Base-by-base conservation (phyloP, 352 stramenopile species). In the Blastocystis sp. region DNA sequence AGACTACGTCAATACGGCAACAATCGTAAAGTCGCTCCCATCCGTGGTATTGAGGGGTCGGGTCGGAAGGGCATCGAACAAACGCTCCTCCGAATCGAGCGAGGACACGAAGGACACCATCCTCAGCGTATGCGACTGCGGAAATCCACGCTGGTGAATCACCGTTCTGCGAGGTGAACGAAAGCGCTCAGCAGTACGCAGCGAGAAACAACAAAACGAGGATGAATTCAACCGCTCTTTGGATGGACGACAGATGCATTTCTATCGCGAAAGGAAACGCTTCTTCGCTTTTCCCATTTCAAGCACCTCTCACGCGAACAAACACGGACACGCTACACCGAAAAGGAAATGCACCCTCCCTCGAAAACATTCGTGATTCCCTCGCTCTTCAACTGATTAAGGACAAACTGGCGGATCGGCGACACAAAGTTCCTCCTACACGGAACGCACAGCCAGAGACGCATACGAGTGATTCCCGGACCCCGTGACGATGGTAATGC, bases 401-500 rank as follows among this genome's bases (percentile, higher is more conserved):
- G 48, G 6, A 76, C 66, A 28, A 57, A 76, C 21, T 59, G 48
- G 14, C 66, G 24, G 54, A 76, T 38, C 14, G 66, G 66, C 24
- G 66, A 76, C 9, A 76, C 48, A 38, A 76, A 76, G 40, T 76
- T 76, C 10, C 24, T 40, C 6, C 66, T 76, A 84, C 48, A 7
- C 48, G 14, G 6, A 14, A 57, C 6, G 6, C 48, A 14, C 14
- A 14, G 14, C 6, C 0, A 14, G 6, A 57, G 48, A 17, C 6
- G 6, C 14, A 17, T 57, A 57, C 48, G 48, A 57, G 14, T 84
- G 74, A 10, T 70, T 84, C 34, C 74, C 74, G 1, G 57, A 68
- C 19, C 74, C 74, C 9, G 74, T 84, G 21, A 84, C 42, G 19
- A 84, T 69, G 10, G 74, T 84, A 66, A 84, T 43, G 17, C 74